Conservation (phyloP, 257 asterid genomes). For the Jaltomata sinuosa region DNA sequence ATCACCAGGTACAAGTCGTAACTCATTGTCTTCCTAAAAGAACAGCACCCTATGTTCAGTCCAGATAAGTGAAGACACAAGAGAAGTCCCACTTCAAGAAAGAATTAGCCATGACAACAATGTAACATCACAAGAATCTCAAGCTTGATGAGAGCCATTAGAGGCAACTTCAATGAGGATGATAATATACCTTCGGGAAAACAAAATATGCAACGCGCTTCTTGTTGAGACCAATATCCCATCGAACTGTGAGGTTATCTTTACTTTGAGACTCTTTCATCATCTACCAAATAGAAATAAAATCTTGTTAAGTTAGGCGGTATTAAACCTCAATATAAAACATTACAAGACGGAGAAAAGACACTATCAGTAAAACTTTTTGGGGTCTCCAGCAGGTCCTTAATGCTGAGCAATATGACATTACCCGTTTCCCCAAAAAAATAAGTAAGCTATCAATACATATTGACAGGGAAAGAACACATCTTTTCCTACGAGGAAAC, state of each 20-base stretch:
- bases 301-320: neutral
- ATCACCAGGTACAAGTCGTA: conserved; percentile 99
- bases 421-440: neutral
- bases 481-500: neutral
- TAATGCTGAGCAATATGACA: neutral
- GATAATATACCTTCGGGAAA: conserved; percentile 68
- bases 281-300: conserved; percentile 46
- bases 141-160: neutral
- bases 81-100: neutral
- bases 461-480: neutral
- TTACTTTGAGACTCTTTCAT: conserved; percentile 99
- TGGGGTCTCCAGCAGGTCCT: neutral
- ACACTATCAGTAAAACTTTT: neutral
- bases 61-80: neutral
- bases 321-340: neutral
- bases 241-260: conserved; percentile 78
- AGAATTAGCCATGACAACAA: neutral
- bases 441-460: neutral
- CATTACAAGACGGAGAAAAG: neutral
- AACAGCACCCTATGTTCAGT: conserved; percentile 7
- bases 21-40: conserved; percentile 94
- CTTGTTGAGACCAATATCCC: conserved; percentile 98
- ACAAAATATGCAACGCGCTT: conserved; percentile 92
- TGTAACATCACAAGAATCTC: neutral
- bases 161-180: neutral